Evolutionary conservation across 2,329 filamentous ascomycete species (phyloP).

Genomic region (Calonectria leucothoes): DNA sequence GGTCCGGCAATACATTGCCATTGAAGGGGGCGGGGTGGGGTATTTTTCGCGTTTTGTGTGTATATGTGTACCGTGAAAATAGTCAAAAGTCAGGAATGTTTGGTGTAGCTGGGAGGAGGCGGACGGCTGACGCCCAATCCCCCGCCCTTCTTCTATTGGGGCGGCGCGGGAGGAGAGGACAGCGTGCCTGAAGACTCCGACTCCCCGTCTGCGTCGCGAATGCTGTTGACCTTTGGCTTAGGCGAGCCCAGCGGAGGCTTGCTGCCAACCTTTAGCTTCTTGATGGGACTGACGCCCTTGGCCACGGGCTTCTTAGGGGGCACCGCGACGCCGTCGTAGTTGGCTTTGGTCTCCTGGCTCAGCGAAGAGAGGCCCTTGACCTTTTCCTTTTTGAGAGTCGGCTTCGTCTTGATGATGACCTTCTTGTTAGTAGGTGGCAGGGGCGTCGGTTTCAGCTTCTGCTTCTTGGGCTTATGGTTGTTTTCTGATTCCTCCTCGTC

Average conservation of each 20-base stretch:
- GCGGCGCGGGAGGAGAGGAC: constrained; percentile 61
- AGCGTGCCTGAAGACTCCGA: constrained; percentile 68
- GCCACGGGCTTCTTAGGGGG: constrained; percentile 49
- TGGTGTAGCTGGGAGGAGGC: background rate
- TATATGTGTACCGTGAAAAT: background rate
- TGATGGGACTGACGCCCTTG: constrained; percentile 54
- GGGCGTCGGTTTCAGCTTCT: constrained; percentile 62
- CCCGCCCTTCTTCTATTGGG: constrained; percentile 17
- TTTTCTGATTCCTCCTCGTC: constrained; percentile 66
- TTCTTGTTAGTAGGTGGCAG: constrained; percentile 57
- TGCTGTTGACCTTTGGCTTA: constrained; percentile 57
- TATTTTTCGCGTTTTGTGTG: background rate
- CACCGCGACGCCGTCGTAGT: constrained; percentile 46
- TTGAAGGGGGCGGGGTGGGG: no score
- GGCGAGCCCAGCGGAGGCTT: constrained; percentile 61
- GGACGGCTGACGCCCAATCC: background rate
- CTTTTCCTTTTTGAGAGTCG: constrained; percentile 65
- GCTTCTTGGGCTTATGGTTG: constrained; percentile 67
- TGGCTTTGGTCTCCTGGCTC: constrained; percentile 60
- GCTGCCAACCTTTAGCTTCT: constrained; percentile 57
- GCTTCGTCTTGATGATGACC: constrained; percentile 66
- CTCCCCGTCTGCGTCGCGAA: constrained; percentile 61
- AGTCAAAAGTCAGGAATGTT: background rate
- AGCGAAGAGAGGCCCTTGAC: constrained; percentile 62
- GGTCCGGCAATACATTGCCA: background rate